Percentiles rank a stretch among this genome's conserved stretches.
Conservation (phyloP, 192 early-diverging fungal species). For the Entophlyctis luteolus region DNA sequence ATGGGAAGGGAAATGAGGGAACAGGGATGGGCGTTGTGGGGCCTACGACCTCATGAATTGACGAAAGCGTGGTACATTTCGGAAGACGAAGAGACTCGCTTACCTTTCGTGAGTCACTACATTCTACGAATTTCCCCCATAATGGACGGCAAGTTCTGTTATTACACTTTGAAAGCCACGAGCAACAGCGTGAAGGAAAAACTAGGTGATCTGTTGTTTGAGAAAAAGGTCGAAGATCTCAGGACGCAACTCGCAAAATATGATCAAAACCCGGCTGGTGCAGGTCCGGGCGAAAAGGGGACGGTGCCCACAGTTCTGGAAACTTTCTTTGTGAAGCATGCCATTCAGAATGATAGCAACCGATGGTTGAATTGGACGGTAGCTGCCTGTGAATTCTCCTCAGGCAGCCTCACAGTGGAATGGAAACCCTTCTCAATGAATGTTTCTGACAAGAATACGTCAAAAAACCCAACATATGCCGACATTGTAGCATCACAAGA, state of each 20-base stretch:
- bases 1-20: neutral
- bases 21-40: neutral
- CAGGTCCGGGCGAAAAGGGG: neutral
- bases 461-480: neutral
- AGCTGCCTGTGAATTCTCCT: neutral
- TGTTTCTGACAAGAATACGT: neutral
- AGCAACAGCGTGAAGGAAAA: neutral
- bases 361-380: neutral
- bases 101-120: neutral
- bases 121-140: neutral
- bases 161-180: neutral
- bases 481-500: neutral
- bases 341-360: neutral
- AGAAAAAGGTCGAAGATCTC: neutral
- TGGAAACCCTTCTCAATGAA: neutral
- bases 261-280: neutral
- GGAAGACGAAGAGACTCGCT: neutral
- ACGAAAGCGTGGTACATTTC: neutral
- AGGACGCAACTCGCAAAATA: neutral
- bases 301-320: neutral
- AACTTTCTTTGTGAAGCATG: neutral
- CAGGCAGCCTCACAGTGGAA: neutral
- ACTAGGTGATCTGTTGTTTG: neutral
- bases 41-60: neutral
- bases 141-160: neutral